Evolutionary conservation across 331 rosid genomes (phyloP).

Genomic region (Prunus yedoensis): DNA sequence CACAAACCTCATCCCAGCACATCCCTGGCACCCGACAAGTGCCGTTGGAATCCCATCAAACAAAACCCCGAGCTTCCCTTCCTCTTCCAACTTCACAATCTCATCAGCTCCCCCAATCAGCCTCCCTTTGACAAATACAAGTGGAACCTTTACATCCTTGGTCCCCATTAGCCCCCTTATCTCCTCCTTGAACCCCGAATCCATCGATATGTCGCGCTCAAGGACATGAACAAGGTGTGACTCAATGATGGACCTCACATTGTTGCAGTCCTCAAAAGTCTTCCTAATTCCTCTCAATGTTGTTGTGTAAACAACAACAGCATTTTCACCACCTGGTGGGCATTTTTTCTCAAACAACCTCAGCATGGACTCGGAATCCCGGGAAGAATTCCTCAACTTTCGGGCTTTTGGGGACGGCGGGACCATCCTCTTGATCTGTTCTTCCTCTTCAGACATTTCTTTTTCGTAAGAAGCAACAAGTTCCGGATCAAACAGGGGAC

Average conservation of each 20-base stretch:
- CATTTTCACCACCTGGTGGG: slow-evolving; percentile 71
- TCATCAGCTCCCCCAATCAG: slow-evolving; percentile 75
- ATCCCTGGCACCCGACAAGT: slow-evolving; percentile 57
- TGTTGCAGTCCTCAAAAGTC: slow-evolving; percentile 86
- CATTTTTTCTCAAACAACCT: slow-evolving; percentile 48
- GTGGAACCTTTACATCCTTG: slow-evolving; percentile 68
- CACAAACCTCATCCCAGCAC: slow-evolving; percentile 77
- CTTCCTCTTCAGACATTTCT: slow-evolving; percentile 63
- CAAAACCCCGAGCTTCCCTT: slow-evolving; percentile 58
- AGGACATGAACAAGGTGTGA: slow-evolving; percentile 48
- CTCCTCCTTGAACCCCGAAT: slow-evolving; percentile 84
- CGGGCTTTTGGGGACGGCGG: slow-evolving; percentile 50
- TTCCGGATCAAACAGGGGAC: slow-evolving; percentile 85
- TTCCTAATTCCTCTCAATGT: slow-evolving; percentile 90
- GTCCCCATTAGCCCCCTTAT: slow-evolving; percentile 60
- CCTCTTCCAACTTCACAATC: slow-evolving; percentile 81
- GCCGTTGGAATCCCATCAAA: slow-evolving; percentile 68
- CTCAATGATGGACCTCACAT: slow-evolving; percentile 61
- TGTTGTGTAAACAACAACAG: slow-evolving; percentile 73
- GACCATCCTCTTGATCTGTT: slow-evolving; percentile 79
- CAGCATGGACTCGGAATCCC: slow-evolving; percentile 39
- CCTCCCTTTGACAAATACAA: slow-evolving; percentile 78
- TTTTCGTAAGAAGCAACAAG: slow-evolving; percentile 71
- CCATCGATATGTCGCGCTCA: slow-evolving; percentile 94
- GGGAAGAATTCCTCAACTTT: slow-evolving; percentile 29